Percentiles rank a stretch among this genome's conserved stretches.
phyloP scores from a whole-genome alignment of 441 rosid species.

The Syzygium malaccense region DNA sequence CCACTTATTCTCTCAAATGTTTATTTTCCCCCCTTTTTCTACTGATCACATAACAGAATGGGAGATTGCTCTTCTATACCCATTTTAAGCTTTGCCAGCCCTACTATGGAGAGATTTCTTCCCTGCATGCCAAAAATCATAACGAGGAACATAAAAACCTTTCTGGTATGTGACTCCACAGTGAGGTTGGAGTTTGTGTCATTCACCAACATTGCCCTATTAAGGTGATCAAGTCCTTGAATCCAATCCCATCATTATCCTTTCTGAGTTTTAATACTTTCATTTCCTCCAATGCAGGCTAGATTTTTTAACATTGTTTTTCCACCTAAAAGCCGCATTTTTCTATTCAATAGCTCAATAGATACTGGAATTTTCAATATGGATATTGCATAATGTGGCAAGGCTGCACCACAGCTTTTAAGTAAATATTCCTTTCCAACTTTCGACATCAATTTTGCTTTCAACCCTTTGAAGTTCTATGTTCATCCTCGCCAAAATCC shows the following conservation, averaged over 20 bases:
- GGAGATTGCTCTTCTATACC: background rate
- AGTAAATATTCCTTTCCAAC: background rate
- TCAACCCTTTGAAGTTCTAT: background rate
- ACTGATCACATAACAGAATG: background rate
- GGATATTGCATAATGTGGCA: accelerated
- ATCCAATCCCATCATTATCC: background rate
- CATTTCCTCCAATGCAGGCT: background rate
- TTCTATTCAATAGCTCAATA: too few species aligned
- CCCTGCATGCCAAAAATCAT: background rate
- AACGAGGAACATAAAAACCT: too few species aligned
- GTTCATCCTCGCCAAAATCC: background rate
- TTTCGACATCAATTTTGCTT: background rate
- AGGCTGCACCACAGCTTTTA: background rate
- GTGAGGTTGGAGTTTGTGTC: background rate
- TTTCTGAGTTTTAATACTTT: background rate
- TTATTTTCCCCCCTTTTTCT: background rate
- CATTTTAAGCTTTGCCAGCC: background rate
- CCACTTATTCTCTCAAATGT: background rate
- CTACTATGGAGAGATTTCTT: background rate
- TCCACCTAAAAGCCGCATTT: background rate
- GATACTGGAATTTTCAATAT: background rate
- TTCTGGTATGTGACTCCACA: accelerated
- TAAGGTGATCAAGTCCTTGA: too few species aligned
- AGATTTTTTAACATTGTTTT: background rate
- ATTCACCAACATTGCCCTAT: background rate